Conservation (phyloP, 2,329 filamentous ascomycete genomes). For the Juglanconis oblonga region DNA sequence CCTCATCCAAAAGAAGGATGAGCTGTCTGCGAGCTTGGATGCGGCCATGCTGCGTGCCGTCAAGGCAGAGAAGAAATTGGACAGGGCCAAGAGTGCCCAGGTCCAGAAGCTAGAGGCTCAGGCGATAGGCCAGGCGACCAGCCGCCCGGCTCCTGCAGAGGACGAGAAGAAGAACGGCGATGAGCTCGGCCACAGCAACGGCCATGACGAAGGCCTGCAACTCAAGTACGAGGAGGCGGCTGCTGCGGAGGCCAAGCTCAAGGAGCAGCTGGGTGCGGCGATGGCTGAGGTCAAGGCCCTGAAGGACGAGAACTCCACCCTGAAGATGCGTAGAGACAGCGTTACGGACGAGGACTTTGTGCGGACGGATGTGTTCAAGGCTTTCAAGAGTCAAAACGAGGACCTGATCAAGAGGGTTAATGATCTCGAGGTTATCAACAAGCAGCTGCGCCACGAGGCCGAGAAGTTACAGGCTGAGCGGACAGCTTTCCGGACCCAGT, state of each 20-base stretch:
- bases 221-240: slow-evolving; percentile 73
- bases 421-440: slow-evolving; percentile 83
- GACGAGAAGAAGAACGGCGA: slow-evolving; percentile 53
- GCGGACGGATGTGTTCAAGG: slow-evolving; percentile 89
- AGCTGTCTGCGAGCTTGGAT: slow-evolving; percentile 82
- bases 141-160: slow-evolving; percentile 42
- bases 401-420: slow-evolving; percentile 92
- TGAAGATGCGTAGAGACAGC: slow-evolving; percentile 66
- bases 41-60: slow-evolving; percentile 87
- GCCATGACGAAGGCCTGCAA: slow-evolving; percentile 65
- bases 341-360: slow-evolving; percentile 91
- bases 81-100: slow-evolving; percentile 82
- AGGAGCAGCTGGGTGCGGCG: slow-evolving; percentile 79
- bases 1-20: slow-evolving; percentile 74
- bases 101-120: slow-evolving; percentile 91
- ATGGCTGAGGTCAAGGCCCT: slow-evolving; percentile 72
- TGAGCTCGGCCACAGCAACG: slow-evolving; percentile 49
- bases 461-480: slow-evolving; percentile 83
- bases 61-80: slow-evolving; percentile 91
- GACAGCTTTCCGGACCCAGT: slow-evolving; percentile 73
- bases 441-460: slow-evolving; percentile 78
- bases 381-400: slow-evolving; percentile 84
- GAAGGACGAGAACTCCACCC: slow-evolving; percentile 74
- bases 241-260: slow-evolving; percentile 76
- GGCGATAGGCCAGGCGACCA: slow-evolving; percentile 67